Base-by-base conservation (phyloP, 2,329 filamentous ascomycete genomes). In the Cladobotryum mycophilum region DNA sequence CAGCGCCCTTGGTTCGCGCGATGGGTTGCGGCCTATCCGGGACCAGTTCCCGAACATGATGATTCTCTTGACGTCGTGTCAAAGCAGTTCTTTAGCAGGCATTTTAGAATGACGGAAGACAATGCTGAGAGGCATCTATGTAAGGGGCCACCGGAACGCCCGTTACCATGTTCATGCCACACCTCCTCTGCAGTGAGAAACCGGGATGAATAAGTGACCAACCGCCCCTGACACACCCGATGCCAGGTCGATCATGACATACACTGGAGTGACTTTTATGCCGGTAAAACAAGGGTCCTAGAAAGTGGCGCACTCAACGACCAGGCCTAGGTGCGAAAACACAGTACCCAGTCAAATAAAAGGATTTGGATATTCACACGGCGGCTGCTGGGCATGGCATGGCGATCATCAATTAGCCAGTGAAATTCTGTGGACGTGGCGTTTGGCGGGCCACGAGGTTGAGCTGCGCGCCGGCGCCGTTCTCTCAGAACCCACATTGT, bases 181-280 rank as follows among this genome's bases (percentile, higher is more conserved):
- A 30, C 25, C 25, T 30, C 6, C 25, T 30, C 25, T 30, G 6
- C 36, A 38, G 36, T n/a, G 36, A 38, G 36, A 38, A 38, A n/a
- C 17, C 36, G 13, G 36, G 36, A n/a, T n/a, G 36, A n/a, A 38
- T 5, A 38, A 30, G 25, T 30, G 25, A 30, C 25, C 25, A 30
- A 11, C 25, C 25, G 25, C 25, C 25, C 25, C 25, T 30, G 25
- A 30, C 25, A 30, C 25, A 30, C 45, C 48, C 40, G 51, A 50
- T 50, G 44, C 47, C 46, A 36, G 48, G 51, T 46, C 41, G 51
- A 53, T 53, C 51, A 53, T 53, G 51, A 53, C 51, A 53, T 42
- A 43, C 7, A 33, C 41, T 46, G 48, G 25, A 30, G 25, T 41
- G 40, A 35, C 11, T 30, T 41, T 47, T 37, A 45, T 47, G 37